Conservation (phyloP, 1,284 basidiomycete genomes). For the Puccinia coronata region DNA sequence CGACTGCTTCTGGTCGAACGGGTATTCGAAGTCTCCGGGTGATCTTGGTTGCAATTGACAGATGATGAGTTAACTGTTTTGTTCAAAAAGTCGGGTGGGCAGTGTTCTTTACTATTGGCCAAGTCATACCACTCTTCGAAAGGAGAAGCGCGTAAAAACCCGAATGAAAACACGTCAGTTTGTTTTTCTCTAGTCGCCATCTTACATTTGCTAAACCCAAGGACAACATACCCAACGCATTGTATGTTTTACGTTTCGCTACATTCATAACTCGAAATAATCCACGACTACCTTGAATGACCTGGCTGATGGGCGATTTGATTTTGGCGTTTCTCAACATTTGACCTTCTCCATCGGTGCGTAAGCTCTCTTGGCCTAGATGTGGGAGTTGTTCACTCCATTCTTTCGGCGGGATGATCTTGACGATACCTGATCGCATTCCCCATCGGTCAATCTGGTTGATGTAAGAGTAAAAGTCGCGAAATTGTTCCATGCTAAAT, state of each 20-base stretch:
- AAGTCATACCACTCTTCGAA: slow-evolving; percentile 44
- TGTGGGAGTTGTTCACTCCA: slow-evolving; percentile 78
- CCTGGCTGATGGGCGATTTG: slow-evolving; percentile 83
- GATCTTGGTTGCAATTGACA: slow-evolving; percentile 4
- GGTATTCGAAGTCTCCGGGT: not conserved
- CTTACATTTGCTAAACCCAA: not conserved
- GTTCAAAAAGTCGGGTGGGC: slow-evolving; percentile 43
- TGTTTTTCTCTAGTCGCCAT: not conserved
- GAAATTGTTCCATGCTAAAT: slow-evolving; percentile 49
- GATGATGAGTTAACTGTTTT: slow-evolving; percentile 6
- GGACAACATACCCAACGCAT: slow-evolving; percentile 51
- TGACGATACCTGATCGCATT: slow-evolving; percentile 80
- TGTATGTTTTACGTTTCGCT: slow-evolving; percentile 72
- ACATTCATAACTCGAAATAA: slow-evolving; percentile 88
- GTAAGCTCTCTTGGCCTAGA: slow-evolving; percentile 67
- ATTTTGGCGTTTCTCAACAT: slow-evolving; percentile 67
- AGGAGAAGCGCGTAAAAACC: not conserved
- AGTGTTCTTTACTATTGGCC: slow-evolving; percentile 36
- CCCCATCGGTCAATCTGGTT: slow-evolving; percentile 83
- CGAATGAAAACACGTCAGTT: not conserved
- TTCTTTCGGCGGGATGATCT: slow-evolving; percentile 87
- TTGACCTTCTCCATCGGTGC: slow-evolving; percentile 45
- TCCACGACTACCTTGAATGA: slow-evolving; percentile 79
- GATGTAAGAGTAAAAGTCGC: slow-evolving; percentile 85
- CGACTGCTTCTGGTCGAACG: slow-evolving; percentile 47